Evolutionary conservation across 2,329 filamentous ascomycete genomes (phyloP).

Genomic region (Botrytis pseudocinerea): DNA sequence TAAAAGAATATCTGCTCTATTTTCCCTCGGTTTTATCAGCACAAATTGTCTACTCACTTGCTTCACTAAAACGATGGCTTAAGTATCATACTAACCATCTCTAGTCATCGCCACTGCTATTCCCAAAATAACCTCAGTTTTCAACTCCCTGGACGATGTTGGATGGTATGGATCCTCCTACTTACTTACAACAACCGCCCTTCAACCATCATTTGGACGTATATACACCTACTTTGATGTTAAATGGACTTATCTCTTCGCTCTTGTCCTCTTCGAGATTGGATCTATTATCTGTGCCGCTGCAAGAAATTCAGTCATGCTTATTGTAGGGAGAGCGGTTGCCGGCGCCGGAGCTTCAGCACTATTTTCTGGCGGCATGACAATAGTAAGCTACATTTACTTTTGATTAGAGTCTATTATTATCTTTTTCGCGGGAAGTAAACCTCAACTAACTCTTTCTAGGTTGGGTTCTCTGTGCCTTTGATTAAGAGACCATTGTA

Average conservation of each 20-base stretch:
- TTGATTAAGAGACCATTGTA: slow-evolving; percentile 38
- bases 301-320: slow-evolving; percentile 41
- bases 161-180: slow-evolving; percentile 45
- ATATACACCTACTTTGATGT: slow-evolving; percentile 43
- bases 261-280: slow-evolving; percentile 42
- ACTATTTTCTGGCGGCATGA: slow-evolving; percentile 40
- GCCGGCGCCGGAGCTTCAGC: slow-evolving; percentile 41
- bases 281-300: slow-evolving; percentile 42
- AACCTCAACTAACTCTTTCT: slow-evolving; percentile 34
- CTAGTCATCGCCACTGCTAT: slow-evolving; percentile 43
- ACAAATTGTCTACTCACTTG: not conserved
- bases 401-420: not conserved
- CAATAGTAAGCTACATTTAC: slow-evolving; percentile 14
- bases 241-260: slow-evolving; percentile 40
- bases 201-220: slow-evolving; percentile 40
- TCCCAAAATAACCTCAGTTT: slow-evolving; percentile 46
- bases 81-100: not conserved
- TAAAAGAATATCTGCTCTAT: not conserved
- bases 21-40: no score
- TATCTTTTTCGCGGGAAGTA: not conserved
- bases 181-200: slow-evolving; percentile 43
- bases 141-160: slow-evolving; percentile 44
- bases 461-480: slow-evolving; percentile 44
- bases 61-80: not conserved
- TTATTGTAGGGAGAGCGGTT: slow-evolving; percentile 43